phyloP scores from a whole-genome alignment of 78 protist species.

The Dictyostelium purpureum region DNA sequence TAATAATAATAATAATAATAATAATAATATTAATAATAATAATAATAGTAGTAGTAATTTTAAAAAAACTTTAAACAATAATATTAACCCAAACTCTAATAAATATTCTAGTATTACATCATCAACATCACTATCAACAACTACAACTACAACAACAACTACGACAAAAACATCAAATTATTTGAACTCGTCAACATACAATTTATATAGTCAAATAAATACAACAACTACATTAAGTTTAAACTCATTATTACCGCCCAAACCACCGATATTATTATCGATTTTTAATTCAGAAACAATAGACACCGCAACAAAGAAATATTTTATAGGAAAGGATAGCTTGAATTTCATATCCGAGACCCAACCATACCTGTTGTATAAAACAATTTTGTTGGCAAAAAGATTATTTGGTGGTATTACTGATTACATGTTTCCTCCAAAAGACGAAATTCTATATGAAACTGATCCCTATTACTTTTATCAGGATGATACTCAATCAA shows the following conservation, averaged over 20 bases:
- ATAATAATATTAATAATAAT: constrained; percentile 12
- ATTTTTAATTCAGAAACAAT: background rate
- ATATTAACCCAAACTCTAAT: background rate
- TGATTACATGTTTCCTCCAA: background rate
- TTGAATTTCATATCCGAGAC: background rate
- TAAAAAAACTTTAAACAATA: background rate
- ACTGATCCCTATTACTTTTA: constrained; percentile 10
- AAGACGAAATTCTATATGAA: constrained; percentile 24
- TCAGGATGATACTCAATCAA: constrained; percentile 11
- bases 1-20: background rate
- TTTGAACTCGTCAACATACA: background rate
- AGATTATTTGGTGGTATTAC: background rate
- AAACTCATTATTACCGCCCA: background rate
- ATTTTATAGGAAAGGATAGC: background rate
- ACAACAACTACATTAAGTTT: background rate
- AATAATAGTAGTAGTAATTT: background rate
- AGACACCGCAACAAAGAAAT: background rate
- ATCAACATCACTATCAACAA: too few species aligned
- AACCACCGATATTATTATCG: constrained; percentile 5
- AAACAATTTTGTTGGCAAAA: background rate
- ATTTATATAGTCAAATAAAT: background rate
- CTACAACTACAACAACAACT: constrained; percentile 6
- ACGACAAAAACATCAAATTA: background rate
- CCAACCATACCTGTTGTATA: background rate
- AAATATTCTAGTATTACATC: background rate